Evolutionary conservation across 345 rosid genomes (phyloP), one percentile per base, ranked within the genome.

Genomic region (Gossypium anomalum): DNA sequence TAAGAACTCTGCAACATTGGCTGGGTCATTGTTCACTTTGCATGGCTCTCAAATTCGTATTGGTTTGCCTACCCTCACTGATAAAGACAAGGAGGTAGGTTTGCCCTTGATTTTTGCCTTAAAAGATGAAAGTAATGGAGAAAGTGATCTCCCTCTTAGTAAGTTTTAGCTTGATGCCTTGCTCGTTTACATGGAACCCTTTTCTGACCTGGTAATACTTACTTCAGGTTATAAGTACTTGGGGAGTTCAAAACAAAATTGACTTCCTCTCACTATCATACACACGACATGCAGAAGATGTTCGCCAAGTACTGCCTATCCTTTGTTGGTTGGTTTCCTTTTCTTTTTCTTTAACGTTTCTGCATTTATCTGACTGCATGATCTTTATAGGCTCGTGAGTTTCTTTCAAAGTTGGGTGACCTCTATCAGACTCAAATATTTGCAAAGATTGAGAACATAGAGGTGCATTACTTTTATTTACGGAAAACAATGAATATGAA

Each of bases 201-300:
- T 22, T 27, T 67, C 19, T 66, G 76, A 29, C 53, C 7, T 59
- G 72, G 66, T 45, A 20, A 44, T 81, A 56, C 16, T 71, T 52
- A 20, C 69, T 79, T 72, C 82, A 95, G 99, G 94, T 90, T 75
- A 95, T 95, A 79, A 85, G 96, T 80, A 77, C 93, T 20, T 95
- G 99, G 99, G 99, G 99, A 83, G 94, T 86, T 57, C 83, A 86
- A 79, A 95, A 95, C 80, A 95, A 95, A 83, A 95, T 95, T 13
- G 99, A 95, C 80, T 92, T 95, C 80, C 93, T 95, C 67, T 95
- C 99, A 11, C 79, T 95, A 83, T 95, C 99, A 12, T 95, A 92
- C 60, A 92, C 98, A 23, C 86, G 98, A 19, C 96, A 92, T 84
- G 98, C 99, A 2, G 97, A 95, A 79, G 99, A 95, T 81, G 99